Base-by-base conservation (phyloP, 495 filamentous ascomycete species). In the Amphirosellinia nigrospora region DNA sequence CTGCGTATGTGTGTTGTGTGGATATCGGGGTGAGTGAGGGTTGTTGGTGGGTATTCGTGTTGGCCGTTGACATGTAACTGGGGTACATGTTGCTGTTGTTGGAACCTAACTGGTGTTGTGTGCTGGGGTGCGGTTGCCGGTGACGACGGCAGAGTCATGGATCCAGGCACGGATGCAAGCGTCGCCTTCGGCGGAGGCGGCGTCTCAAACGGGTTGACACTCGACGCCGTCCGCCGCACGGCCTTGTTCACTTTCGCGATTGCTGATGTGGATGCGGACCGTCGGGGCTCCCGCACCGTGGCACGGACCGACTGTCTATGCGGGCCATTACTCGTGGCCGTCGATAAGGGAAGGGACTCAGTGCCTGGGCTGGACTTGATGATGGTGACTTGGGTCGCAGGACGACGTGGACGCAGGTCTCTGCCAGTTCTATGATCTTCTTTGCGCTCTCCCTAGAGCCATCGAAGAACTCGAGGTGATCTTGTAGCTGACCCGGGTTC, bases 401-500 rank as follows among this genome's bases (percentile, higher is more conserved):
- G 19, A 81, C 73, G 64, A 84, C 80, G 32, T 78, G 80, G 21
- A 83, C 82, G 56, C 78, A 77, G 45, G 78, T 78, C 67, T 84
- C 80, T 9, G 83, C 82, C 46, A 84, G 71, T 39, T 77, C 75
- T 9, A 81, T 79, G 30, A 85, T 75, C 45, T 74, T 75, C 58
- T 79, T 77, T 3, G 83, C 79, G 56, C 81, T 79, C 65, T 83
- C 81, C 38, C 78, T 78, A 16, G 71, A 69, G 13, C 79, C 81
- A 43, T 80, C 76, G 73, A 84, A 86, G 70, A 85, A 86, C 45
- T 86, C 84, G 50, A 86, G 78, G 3, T 84, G 76, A 62, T 86
- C 84, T 72, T 86, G 84, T 26, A 86, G 79, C 66, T 84, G 81
- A 11, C 82, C 82, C 4, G 82, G 80, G 46, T 75, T 81, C 71